Evolutionary conservation across 108 stramenopile genomes (phyloP), one percentile per base, ranked within the genome.

Genomic region (Cyclotella sp.): DNA sequence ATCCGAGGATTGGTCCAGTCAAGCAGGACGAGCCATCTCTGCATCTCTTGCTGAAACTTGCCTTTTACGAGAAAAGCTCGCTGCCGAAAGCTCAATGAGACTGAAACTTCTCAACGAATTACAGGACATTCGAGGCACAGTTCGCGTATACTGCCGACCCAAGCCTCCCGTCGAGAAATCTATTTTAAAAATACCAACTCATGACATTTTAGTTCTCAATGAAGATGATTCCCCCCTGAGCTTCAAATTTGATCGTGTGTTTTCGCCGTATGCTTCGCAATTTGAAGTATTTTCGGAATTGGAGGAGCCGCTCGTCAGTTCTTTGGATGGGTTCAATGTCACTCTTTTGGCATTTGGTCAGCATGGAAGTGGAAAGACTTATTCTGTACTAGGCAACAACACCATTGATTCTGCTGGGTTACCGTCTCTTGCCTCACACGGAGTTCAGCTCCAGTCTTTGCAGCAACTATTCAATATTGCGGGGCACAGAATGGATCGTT

Each of bases 291-390:
- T 97, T 61, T 85, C 78, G 18, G 96, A 98, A 75, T 87, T 99
- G 18, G 88, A 95, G 46, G 90, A 90, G 21, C 85, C 98, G 4
- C 91, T 97, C 13, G 73, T 94, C 15, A 88, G 93, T 63, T 96
- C 89, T 12, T 68, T 99, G 58, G 98, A 98, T 83, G 99, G 99
- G 3, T 97, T 88, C 86, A 98, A 97, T 29, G 91, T 95, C 9
- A 97, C 97, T 78, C 73, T 99, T 19, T 88, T 99, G 72, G 94
- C 97, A 3, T 98, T 96, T 75, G 99, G 99, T 18, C 97, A 97
- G 76, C 85, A 89, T 22, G 86, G 90, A 34, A 72, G 87, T 40
- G 99, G 99, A 15, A 99, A 99, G 77, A 98, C 98, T 16, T 86
- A 94, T 81, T 96, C 97, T 39, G 94, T 99, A 81, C 53, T 95